Evolutionary conservation across 441 rosid genomes (phyloP).

Genomic region (Sinapis alba): DNA sequence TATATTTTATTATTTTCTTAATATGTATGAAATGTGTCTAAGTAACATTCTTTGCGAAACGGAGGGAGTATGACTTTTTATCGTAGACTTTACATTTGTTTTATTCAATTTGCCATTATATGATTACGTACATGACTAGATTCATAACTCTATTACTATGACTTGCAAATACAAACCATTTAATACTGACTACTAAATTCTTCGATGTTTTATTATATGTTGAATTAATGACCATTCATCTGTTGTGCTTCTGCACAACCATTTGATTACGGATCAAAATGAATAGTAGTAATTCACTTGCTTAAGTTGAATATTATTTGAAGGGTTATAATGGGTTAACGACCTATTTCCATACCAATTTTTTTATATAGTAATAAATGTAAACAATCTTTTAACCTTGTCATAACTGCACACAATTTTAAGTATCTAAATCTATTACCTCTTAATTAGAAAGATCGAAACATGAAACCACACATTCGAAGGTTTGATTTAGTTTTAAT

Average conservation of each 20-base stretch:
- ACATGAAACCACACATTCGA: no score
- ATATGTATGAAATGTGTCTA: no score
- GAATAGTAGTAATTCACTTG: neutral
- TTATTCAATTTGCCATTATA: neutral
- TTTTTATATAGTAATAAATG: no score
- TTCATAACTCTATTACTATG: neutral
- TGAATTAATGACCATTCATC: neutral
- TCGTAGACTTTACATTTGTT: neutral
- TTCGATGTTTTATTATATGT: neutral
- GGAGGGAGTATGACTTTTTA: neutral
- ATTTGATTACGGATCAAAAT: neutral
- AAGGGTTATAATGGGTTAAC: no score
- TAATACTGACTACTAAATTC: neutral
- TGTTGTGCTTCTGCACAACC: neutral
- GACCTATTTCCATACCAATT: no score
- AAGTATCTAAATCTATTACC: no score
- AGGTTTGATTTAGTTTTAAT: no score
- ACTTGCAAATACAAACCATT: neutral
- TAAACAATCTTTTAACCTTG: no score
- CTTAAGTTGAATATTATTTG: neutral
- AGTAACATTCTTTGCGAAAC: no score
- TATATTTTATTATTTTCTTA: no score
- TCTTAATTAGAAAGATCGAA: no score
- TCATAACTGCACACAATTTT: no score
- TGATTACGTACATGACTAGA: neutral